Evolutionary conservation across 2,329 filamentous ascomycete genomes (phyloP).

Genomic region (Thelonectria blattea): DNA sequence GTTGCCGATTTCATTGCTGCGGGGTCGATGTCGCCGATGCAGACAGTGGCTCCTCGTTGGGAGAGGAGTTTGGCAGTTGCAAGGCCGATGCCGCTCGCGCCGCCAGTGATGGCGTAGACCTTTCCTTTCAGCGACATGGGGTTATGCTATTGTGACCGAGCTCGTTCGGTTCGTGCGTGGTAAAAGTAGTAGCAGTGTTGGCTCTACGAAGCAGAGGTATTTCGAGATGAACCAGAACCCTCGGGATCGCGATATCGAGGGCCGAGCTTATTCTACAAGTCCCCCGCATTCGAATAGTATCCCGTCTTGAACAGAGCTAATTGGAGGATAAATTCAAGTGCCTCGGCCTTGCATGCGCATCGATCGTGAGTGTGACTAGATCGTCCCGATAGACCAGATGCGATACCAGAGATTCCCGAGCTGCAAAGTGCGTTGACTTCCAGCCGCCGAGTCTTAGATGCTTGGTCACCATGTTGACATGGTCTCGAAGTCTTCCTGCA

Average conservation of each 20-base stretch:
- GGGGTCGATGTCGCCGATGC: slow-evolving; percentile 47
- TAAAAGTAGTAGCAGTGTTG: no score
- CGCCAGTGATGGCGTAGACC: slow-evolving; percentile 51
- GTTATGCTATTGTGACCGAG: background rate
- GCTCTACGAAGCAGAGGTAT: no score
- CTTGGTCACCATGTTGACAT: no score
- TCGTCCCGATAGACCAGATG: background rate
- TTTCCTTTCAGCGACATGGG: slow-evolving; percentile 43
- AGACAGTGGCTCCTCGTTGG: slow-evolving; percentile 46
- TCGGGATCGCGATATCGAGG: slow-evolving; percentile 8
- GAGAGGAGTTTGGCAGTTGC: slow-evolving; percentile 48
- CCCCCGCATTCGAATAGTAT: slow-evolving; percentile 19
- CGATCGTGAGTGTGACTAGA: background rate
- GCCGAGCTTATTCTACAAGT: slow-evolving; percentile 2
- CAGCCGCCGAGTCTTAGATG: background rate
- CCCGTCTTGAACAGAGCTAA: slow-evolving; percentile 7
- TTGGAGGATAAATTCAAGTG: slow-evolving; percentile 22
- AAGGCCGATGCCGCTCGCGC: slow-evolving; percentile 52
- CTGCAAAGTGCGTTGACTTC: background rate
- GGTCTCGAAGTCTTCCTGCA: no score
- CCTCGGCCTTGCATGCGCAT: background rate
- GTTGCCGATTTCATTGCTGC: slow-evolving; percentile 39
- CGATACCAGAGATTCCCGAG: no score
- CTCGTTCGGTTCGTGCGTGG: no score
- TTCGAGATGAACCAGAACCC: background rate